Evolutionary conservation across 2,329 filamentous ascomycete genomes (phyloP).

Genomic region (Aspergillus sp.): DNA sequence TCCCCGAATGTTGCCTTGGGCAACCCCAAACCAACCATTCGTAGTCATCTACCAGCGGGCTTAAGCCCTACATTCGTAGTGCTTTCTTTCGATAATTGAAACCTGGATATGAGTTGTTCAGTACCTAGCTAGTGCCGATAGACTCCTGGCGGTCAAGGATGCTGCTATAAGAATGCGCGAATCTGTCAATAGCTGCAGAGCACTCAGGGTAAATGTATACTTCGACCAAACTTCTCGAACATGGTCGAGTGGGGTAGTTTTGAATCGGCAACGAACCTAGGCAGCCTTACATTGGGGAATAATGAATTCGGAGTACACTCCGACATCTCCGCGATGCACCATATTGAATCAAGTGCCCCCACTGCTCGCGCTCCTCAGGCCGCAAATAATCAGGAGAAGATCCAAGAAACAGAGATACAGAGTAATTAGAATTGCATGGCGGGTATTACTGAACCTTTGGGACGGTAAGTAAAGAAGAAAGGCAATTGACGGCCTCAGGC

Average conservation of each 20-base stretch:
- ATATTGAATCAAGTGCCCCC: neutral
- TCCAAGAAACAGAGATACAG: neutral
- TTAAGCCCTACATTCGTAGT: neutral
- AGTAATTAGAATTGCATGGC: too few species aligned
- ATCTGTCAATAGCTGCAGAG: neutral
- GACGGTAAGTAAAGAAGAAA: neutral
- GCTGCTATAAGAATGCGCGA: neutral
- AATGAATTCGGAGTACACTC: neutral
- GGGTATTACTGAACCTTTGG: too few species aligned
- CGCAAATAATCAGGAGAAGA: neutral
- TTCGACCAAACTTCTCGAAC: neutral
- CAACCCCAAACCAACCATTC: neutral
- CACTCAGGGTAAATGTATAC: neutral
- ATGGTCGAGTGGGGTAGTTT: too few species aligned
- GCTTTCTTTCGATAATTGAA: neutral
- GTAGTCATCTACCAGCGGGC: neutral
- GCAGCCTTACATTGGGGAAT: neutral
- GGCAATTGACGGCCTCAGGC: neutral
- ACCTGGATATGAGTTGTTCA: neutral
- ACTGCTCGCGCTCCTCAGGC: neutral
- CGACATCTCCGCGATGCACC: neutral
- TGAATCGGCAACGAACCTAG: neutral
- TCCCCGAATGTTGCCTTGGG: neutral
- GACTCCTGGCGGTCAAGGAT: neutral
- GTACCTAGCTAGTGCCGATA: neutral